phyloP scores from a whole-genome alignment of 2,329 filamentous ascomycete genomes.

The Paraconiothyrium sp. region DNA sequence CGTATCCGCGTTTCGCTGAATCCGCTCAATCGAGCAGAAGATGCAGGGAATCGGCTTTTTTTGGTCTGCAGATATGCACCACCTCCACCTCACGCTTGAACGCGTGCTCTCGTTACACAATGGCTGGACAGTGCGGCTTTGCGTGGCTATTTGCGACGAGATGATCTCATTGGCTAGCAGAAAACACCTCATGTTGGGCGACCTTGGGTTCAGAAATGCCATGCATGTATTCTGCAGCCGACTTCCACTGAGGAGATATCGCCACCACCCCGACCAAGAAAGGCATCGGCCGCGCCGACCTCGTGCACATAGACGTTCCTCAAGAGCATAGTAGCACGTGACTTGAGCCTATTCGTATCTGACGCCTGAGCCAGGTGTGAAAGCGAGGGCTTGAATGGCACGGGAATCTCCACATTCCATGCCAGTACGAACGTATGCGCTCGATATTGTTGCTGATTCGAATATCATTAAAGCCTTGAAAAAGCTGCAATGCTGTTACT shows the following conservation, averaged over 20 bases:
- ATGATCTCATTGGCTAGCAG: too few relatives aligned
- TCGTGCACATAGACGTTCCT: not conserved
- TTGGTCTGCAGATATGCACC: not conserved
- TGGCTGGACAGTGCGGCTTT: too few relatives aligned
- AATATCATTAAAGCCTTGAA: too few relatives aligned
- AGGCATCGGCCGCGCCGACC: not conserved
- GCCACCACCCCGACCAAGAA: too few relatives aligned
- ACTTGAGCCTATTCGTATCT: not conserved
- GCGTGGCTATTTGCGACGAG: too few relatives aligned
- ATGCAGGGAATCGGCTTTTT: not conserved
- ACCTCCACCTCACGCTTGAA: not conserved
- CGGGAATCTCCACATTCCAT: not conserved
- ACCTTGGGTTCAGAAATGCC: too few relatives aligned
- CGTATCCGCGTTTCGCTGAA: not conserved
- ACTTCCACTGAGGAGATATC: too few relatives aligned
- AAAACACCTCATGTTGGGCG: too few relatives aligned
- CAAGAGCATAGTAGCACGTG: not conserved
- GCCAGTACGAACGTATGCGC: too few relatives aligned
- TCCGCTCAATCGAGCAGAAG: not conserved
- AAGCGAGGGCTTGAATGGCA: not conserved
- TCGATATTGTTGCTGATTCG: too few relatives aligned
- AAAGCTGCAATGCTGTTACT: too few relatives aligned
- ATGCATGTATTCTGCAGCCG: too few relatives aligned
- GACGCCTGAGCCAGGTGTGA: not conserved
- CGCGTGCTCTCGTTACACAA: not conserved